Conservation (phyloP, 768 basidiomycete genomes). For the Tylopilus vinaceipallidus region DNA sequence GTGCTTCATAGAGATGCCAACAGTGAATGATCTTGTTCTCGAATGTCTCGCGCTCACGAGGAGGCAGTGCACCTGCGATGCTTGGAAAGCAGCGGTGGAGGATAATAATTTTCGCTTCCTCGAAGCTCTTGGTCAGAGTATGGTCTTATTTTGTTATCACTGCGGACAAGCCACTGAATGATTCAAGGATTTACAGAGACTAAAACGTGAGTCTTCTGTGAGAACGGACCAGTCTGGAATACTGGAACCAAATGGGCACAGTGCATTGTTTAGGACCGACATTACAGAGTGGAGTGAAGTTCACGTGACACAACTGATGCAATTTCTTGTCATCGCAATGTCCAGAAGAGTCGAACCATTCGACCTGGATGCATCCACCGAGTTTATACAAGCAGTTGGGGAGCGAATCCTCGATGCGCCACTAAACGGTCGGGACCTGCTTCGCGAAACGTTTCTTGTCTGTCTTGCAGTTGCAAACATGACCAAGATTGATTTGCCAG, state of each 20-base stretch:
- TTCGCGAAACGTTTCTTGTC: constrained; percentile 38
- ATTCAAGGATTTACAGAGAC: constrained; percentile 12
- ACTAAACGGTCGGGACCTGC: constrained; percentile 4
- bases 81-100: constrained; percentile 19
- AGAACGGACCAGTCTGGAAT: background rate
- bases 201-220: constrained; percentile 14
- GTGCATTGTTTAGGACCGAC: constrained; percentile 11
- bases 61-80: constrained; percentile 14
- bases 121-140: constrained; percentile 22
- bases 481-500: constrained; percentile 9
- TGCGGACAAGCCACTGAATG: constrained; percentile 3
- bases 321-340: constrained; percentile 24
- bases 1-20: background rate
- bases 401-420: constrained; percentile 15
- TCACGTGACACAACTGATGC: constrained; percentile 20
- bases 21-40: constrained; percentile 22
- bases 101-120: constrained; percentile 12
- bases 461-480: constrained; percentile 31
- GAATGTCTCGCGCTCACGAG: constrained; percentile 16
- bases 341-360: constrained; percentile 15
- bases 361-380: constrained; percentile 1
- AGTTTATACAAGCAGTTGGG: constrained; percentile 15
- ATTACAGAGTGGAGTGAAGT: constrained; percentile 3
- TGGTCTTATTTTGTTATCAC: background rate
- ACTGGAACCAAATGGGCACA: constrained; percentile 2